Conservation (phyloP, 2,329 filamentous ascomycete genomes). For the Hymenoscyphus fraxineus region DNA sequence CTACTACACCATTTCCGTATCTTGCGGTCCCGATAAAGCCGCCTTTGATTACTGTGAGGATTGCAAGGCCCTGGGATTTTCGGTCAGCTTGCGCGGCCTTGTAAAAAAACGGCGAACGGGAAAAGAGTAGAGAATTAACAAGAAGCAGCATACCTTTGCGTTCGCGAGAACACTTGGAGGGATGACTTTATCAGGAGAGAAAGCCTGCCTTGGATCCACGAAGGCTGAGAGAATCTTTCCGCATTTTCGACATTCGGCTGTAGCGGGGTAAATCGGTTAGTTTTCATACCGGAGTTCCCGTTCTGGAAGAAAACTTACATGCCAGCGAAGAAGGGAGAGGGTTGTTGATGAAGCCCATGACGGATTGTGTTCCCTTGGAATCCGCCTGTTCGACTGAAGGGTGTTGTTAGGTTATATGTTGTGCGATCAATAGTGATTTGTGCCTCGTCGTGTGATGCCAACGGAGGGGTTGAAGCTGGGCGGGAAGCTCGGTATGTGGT, state of each 20-base stretch:
- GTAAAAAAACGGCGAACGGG: background rate
- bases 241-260: constrained; percentile 97
- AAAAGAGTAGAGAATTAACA: background rate
- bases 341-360: constrained; percentile 47
- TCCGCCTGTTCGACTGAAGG: background rate
- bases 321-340: constrained; percentile 64
- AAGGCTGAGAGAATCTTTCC: constrained; percentile 94
- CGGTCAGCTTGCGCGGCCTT: constrained; percentile 12
- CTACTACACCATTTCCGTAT: constrained; percentile 78
- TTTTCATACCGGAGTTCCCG: constrained; percentile 14
- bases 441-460: background rate
- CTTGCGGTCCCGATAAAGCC: constrained; percentile 80
- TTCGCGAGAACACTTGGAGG: constrained; percentile 83
- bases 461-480: constrained; percentile 1
- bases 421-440: background rate
- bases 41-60: constrained; percentile 82
- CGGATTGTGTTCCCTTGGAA: background rate
- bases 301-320: constrained; percentile 49
- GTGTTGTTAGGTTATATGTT: background rate
- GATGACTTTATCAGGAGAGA: constrained; percentile 96
- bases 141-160: constrained; percentile 65
- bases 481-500: background rate
- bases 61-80: constrained; percentile 62
- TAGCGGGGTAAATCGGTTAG: constrained; percentile 19
- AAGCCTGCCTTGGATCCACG: constrained; percentile 86